Evolutionary conservation across 441 rosid species (phyloP).

Genomic region (Erodium moschatum): DNA sequence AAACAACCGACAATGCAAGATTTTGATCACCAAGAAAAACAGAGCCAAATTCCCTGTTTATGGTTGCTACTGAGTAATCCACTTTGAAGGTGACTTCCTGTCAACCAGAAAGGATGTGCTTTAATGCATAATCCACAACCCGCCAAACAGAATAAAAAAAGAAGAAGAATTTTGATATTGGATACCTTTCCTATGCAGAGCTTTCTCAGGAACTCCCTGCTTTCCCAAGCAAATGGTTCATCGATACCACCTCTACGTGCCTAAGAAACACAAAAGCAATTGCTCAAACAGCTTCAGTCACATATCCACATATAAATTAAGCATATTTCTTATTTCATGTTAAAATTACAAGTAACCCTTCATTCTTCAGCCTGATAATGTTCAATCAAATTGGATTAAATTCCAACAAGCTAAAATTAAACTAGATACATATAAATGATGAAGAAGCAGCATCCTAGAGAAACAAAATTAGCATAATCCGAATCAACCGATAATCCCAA

Average conservation of each 20-base stretch:
- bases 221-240: conserved; percentile 78
- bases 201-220: conserved; percentile 76
- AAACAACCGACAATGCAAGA: conserved; percentile 53
- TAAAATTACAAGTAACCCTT: neutral
- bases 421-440: neutral
- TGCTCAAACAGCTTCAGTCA: neutral
- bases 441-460: neutral
- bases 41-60: conserved; percentile 74
- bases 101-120: conserved; percentile 8
- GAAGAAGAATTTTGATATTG: conserved; percentile 19
- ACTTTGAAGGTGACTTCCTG: conserved; percentile 86
- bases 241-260: conserved; percentile 82
- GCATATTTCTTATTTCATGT: neutral
- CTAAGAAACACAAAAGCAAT: conserved; percentile 29
- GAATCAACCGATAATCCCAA: neutral
- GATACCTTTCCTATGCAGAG: conserved; percentile 88
- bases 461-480: neutral
- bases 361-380: neutral
- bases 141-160: neutral
- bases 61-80: conserved; percentile 61
- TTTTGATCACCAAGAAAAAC: conserved; percentile 67
- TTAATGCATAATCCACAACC: neutral
- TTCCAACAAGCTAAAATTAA: neutral
- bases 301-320: neutral
- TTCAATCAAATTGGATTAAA: too few relatives aligned